Conservation (phyloP, 2,329 filamentous ascomycete species). For the Fusarium equiseti region DNA sequence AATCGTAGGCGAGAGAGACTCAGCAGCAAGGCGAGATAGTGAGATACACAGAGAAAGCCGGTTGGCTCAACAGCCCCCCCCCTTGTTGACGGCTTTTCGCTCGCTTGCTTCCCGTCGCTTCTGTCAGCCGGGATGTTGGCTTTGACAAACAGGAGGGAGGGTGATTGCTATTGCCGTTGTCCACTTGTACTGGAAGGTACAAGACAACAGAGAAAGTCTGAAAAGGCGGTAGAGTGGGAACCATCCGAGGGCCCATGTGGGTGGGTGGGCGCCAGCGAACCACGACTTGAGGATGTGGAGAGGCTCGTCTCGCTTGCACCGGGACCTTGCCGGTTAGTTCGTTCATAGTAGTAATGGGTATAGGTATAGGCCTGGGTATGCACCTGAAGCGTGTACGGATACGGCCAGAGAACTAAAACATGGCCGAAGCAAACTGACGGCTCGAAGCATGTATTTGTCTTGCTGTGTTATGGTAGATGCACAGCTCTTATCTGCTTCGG, state of each 20-base stretch:
- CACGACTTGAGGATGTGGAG: conserved; percentile 32
- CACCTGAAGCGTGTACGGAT: conserved; percentile 17
- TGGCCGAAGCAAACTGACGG: conserved; percentile 29
- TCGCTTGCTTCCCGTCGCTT: conserved; percentile 47
- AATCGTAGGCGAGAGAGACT: conserved; percentile 44
- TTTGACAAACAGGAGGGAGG: conserved; percentile 14
- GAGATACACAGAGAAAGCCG: conserved; percentile 41
- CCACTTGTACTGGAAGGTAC: conserved; percentile 24
- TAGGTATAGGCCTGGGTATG: conserved; percentile 1
- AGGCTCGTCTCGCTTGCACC: conserved; percentile 34
- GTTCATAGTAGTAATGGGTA: conserved; percentile 1
- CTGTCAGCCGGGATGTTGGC: conserved; percentile 43
- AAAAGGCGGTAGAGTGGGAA: conserved; percentile 28
- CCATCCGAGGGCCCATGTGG: conserved; percentile 26
- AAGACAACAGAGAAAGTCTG: conserved; percentile 4
- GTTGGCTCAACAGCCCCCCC: conserved; percentile 36
- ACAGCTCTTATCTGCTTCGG: conserved; percentile 24
- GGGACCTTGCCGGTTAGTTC: conserved; percentile 27
- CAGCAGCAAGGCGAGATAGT: conserved; percentile 44
- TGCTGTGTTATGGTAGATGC: conserved; percentile 28
- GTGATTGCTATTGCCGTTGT: conserved; percentile 32
- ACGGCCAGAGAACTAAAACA: conserved; percentile 32
- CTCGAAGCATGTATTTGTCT: conserved; percentile 21
- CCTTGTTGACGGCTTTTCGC: conserved; percentile 42
- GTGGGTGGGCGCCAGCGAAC: conserved; percentile 21